Evolutionary conservation across 768 basidiomycete genomes (phyloP).

Genomic region (Leccinum truebloodii): DNA sequence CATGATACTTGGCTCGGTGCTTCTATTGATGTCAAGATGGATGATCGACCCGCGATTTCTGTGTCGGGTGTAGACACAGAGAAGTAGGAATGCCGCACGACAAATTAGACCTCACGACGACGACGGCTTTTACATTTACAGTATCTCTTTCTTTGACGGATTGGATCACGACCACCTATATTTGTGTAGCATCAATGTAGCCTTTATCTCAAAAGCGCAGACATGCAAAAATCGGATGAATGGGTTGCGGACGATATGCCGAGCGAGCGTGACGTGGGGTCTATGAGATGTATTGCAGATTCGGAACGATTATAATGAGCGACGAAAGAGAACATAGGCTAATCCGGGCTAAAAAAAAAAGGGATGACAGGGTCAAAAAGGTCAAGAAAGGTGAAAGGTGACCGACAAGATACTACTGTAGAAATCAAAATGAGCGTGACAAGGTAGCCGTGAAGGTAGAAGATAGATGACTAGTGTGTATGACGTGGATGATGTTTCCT

Average conservation of each 20-base stretch:
- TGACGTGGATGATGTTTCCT: conserved; percentile 11
- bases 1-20: conserved; percentile 57
- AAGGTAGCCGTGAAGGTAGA: conserved; percentile 7
- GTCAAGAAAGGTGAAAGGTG: conserved; percentile 15
- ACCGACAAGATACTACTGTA: conserved; percentile 14
- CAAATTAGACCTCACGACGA: not conserved
- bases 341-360: conserved; percentile 6
- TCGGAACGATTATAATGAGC: conserved; percentile 23
- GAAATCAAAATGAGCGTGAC: conserved; percentile 22
- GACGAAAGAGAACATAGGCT: conserved; percentile 24
- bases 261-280: not conserved
- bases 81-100: not conserved
- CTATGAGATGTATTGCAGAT: conserved; percentile 33
- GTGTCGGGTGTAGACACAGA: conserved; percentile 43
- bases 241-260: conserved; percentile 4
- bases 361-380: conserved; percentile 1
- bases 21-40: conserved; percentile 53
- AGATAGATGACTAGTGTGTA: conserved; percentile 10
- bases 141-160: conserved; percentile 12
- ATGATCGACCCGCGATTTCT: conserved; percentile 44
- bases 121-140: not conserved
- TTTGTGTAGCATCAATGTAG: conserved; percentile 31
- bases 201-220: conserved; percentile 22
- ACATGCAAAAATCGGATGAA: conserved; percentile 4
- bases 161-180: conserved; percentile 19